Base-by-base conservation (phyloP, 129 eudicot species). In the Chrysanthemum lavandulifolium region DNA sequence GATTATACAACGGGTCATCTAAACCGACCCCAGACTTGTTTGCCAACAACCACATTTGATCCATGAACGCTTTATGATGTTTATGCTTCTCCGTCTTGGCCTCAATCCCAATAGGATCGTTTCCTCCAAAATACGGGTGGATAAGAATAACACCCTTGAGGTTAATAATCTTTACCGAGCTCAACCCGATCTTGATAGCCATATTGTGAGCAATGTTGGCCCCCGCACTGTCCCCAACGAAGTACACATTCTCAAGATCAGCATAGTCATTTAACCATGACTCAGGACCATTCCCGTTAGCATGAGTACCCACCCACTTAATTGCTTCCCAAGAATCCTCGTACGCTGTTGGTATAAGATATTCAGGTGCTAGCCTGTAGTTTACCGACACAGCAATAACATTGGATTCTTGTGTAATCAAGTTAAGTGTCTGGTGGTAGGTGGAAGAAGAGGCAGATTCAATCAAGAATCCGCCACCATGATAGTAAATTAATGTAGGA, bases 201-300 rank as follows among this genome's bases (percentile, higher is more conserved):
- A 84, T 33, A 23, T 78, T 21, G 66, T 87, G 87, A 7, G 82
- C 75, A 7, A 84, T 65, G 66, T 82, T 87, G 0, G 69, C 83
- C 0, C 87, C 92, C 0, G 89, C 81, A 52, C 89, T 79, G 29
- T 87, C 89, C 16, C 93, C 93, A 13, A 52, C 77, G 3, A 88
- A 31, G 21, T 50, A 84, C 11, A 87, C 79, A 2, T 80, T 77
- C 0, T 13, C 54, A 33, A 81, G 40, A 67, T 87, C 92, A 5
- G 71, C 89, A 52, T 69, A 56, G 1, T 73, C 40, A 1, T 66
- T 81, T 25, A 87, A 61, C 89, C 89, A 84, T 0, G 79, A 25
- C 13, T 80, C 87, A 0, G 66, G 69, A 27, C 83, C 88, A 6
- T 76, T 53, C 10, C 61, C 65, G 0, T 29, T 33, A 23, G 40